Evolutionary conservation across 2,329 filamentous ascomycete species (phyloP), one percentile per base, ranked within the genome.

Genomic region (Aureobasidium leucospermi): DNA sequence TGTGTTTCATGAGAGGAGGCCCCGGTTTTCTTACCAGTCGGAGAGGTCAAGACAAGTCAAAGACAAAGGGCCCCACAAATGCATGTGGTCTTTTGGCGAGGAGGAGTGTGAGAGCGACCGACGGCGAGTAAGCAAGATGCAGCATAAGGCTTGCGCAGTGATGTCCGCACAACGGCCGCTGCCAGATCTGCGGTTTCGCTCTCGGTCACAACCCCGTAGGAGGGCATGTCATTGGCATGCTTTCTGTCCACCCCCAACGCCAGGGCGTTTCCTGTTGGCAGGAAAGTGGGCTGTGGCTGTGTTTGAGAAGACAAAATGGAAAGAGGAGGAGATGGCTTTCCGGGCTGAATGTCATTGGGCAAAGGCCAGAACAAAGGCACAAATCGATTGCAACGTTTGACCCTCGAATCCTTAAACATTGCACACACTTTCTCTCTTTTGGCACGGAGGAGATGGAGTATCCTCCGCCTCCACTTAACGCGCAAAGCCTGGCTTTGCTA

Each of bases 131-230:
- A 52, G 48, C 48, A 52, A 52, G 48, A 52, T 29, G 48, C 48
- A 52, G 34, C 34, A 13, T 38, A 29, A 28, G 48, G 31, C 34
- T 51, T 39, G 32, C 47, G 47, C 34, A 51, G 29, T n/a, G 38
- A n/a, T 13, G 15, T 23, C 48, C 8, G 19, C 19, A 10, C 36
- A 52, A 39, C 48, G 48, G 48, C 13, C 29, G 7, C n/a, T 36
- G 38, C 51, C n/a, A 43, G 51, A 55, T 55, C 39, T 55, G 29
- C 51, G 29, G 28, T 42, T 55, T 55, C 51, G 51, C 38, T 34
- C 51, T 55, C 51, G 39, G 38, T 55, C 29, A 42, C 29, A 34
- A 53, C 49, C 49, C 49, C 49, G 23, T 51, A 53, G n/a, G 16
- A 28, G 16, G 23, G 42, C 23, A 16, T 45, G 16, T 13, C 13